Evolutionary conservation across 768 basidiomycete species (phyloP).

Genomic region (Tylopilus sp.): DNA sequence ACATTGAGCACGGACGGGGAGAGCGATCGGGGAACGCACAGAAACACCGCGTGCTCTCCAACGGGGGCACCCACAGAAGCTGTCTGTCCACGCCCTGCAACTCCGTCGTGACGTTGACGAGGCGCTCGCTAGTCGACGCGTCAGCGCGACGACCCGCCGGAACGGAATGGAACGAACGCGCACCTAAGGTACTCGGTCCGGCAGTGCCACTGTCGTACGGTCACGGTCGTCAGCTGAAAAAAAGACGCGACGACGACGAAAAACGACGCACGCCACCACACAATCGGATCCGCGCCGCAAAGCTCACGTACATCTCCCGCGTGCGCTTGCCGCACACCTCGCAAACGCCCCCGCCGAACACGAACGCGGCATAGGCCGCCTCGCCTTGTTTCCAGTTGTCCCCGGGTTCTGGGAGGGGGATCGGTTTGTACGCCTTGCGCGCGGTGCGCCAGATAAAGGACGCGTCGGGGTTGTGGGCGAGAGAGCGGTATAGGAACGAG

Average conservation of each 20-base stretch:
- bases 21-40: constrained; percentile 14
- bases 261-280: constrained; percentile 39
- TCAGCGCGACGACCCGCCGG: neutral
- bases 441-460: constrained; percentile 59
- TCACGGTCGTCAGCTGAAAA: neutral
- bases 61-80: constrained; percentile 18
- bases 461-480: constrained; percentile 42
- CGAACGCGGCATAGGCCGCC: constrained; percentile 56
- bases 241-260: neutral
- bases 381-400: constrained; percentile 44
- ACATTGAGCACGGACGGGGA: neutral
- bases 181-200: constrained; percentile 15
- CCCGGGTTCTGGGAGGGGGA: constrained; percentile 41
- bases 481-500: constrained; percentile 49
- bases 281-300: constrained; percentile 43
- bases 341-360: constrained; percentile 58
- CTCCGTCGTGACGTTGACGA: constrained; percentile 3
- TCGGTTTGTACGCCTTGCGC: constrained; percentile 36
- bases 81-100: neutral
- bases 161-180: neutral
- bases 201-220: constrained; percentile 21
- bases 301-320: constrained; percentile 42
- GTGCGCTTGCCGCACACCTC: constrained; percentile 48
- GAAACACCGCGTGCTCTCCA: constrained; percentile 22
- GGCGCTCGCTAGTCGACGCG: constrained; percentile 15